Base-by-base conservation (phyloP, 2,329 filamentous ascomycete genomes). In the Aureobasidium sp. region DNA sequence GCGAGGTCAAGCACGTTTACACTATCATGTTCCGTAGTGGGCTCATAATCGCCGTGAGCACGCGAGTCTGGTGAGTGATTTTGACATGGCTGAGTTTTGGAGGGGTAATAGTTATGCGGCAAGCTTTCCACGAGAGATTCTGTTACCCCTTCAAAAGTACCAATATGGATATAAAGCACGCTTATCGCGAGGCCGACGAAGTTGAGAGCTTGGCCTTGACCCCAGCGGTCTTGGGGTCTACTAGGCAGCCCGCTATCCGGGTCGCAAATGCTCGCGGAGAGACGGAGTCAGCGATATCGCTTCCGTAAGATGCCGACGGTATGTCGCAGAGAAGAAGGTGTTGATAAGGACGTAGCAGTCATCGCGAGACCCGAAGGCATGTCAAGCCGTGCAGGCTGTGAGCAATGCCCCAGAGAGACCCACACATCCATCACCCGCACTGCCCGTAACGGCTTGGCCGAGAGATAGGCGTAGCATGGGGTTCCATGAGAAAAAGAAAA, bases 141-240 rank as follows among this genome's bases (percentile, higher is more conserved):
- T 39, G 30, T 53, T 45, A 53, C 40, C 29, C 38, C 39, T 53
- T 16, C 22, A 21, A n/a, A 53, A 53, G n/a, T 24, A 30, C 24
- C 16, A 21, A 39, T n/a, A 11, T 6, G 37, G 19, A 27, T 30
- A 34, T 7, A 35, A 35, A 3, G 37, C 8, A 24, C 35, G 48
- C 48, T 37, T 51, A 51, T 51, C 48, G 21, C 37, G 16, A 32
- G 6, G 41, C 48, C 35, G 27, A 32, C 25, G 14, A 8, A 51
- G 35, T 32, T 40, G 37, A 19, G 19, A 32, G 16, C 48, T 41
- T 51, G 48, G 48, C 48, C 39, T 29, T 34, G 41, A 16, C 29
- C 16, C 41, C 41, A 34, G 27, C 22, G 32, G 30, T 22, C 44
- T 48, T 37, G 30, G 44, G n/a, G 42, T 47, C 19, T 29, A 47